Evolutionary conservation across 2,329 filamentous ascomycete genomes (phyloP).

Genomic region (Paecilomyces variotii): DNA sequence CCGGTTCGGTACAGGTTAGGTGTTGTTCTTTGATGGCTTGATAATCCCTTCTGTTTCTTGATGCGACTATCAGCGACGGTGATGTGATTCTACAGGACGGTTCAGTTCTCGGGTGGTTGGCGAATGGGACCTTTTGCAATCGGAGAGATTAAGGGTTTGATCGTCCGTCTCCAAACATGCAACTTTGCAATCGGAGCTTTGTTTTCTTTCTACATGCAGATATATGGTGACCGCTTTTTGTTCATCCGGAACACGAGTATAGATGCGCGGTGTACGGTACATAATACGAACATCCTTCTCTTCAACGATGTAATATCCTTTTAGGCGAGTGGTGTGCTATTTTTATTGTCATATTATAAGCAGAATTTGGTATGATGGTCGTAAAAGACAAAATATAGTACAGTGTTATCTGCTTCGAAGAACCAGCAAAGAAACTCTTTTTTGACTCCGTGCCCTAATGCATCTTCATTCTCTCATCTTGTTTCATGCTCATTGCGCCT

Average conservation of each 20-base stretch:
- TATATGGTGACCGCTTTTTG: not conserved
- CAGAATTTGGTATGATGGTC: not conserved
- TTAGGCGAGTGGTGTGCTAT: not conserved
- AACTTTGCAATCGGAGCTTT: not conserved
- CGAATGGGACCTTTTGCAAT: not conserved
- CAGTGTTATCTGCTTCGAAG: not conserved
- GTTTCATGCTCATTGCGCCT: constrained; percentile 33
- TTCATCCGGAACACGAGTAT: not conserved
- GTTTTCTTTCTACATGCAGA: not conserved
- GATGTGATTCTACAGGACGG: not conserved
- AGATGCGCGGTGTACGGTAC: not conserved
- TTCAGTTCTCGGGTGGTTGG: constrained; percentile 4
- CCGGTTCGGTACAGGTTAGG: not conserved
- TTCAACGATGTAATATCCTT: not conserved
- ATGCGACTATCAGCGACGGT: not conserved
- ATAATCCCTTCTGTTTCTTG: not conserved
- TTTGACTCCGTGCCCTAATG: constrained; percentile 1
- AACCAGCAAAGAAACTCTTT: not conserved
- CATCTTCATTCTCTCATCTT: constrained; percentile 2
- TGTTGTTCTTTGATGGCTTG: not conserved
- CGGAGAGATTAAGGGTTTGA: not conserved
- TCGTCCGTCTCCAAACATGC: not conserved
- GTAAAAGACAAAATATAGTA: constrained; percentile 7
- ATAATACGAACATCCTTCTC: not conserved
- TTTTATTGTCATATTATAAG: not conserved